Percentiles rank a stretch among this genome's conserved stretches.
These are phyloP conservation scores for Corchorus capsularis DNA, from an alignment of 345 rosid genomes.

Conservation along the genomic window DNA sequence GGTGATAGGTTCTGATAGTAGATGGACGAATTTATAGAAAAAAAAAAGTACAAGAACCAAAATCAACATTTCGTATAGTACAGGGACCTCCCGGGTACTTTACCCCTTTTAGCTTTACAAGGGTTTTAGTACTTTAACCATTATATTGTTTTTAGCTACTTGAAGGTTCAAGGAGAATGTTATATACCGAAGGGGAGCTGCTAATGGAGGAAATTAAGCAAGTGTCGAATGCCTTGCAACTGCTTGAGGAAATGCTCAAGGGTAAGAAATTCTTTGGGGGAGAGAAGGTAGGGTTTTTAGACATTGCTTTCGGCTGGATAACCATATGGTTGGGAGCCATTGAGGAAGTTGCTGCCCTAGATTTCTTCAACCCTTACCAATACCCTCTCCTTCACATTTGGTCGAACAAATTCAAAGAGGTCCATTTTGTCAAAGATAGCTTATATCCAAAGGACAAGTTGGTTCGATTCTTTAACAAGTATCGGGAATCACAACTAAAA, in stretches of 20 bases:
- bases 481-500: too few species aligned
- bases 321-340: slow-evolving; percentile 12
- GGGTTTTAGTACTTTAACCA: background rate
- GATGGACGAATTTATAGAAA: too few species aligned
- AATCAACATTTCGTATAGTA: too few species aligned
- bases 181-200: background rate
- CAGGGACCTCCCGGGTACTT: too few species aligned
- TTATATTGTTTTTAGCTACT: too few species aligned
- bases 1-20: too few species aligned
- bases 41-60: too few species aligned
- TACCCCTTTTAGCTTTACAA: too few species aligned
- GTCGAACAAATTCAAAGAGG: background rate
- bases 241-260: slow-evolving; percentile 22
- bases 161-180: too few species aligned
- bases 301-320: slow-evolving; percentile 1
- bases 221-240: background rate
- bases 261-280: slow-evolving; percentile 27
- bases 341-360: background rate
- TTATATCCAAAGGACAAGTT: too few species aligned
- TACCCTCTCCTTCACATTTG: slow-evolving; percentile 15
- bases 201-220: slow-evolving; percentile 1
- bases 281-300: slow-evolving; percentile 11
- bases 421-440: too few species aligned
- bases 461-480: too few species aligned
- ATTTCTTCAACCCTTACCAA: slow-evolving; percentile 15